phyloP scores from a whole-genome alignment of 208 protist genomes.

The Crithidia acanthocephali region DNA sequence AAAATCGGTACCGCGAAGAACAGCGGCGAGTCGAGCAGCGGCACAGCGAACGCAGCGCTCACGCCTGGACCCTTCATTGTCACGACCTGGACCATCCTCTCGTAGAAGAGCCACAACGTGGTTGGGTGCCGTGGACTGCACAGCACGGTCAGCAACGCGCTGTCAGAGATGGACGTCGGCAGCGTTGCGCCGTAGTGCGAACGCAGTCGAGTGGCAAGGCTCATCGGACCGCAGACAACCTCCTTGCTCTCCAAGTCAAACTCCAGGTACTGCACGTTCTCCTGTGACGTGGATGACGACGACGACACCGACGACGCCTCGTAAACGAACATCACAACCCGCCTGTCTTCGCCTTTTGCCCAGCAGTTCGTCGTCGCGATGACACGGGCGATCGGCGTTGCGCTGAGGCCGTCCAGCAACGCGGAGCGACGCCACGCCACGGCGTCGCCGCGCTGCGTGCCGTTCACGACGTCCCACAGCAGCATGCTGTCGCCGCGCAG shows the following conservation, averaged over 20 bases:
- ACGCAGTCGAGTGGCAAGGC: background rate
- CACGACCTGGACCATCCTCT: conserved; percentile 10
- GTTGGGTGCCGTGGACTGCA: conserved; percentile 16
- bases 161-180: background rate
- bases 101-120: conserved; percentile 28
- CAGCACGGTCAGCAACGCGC: conserved; percentile 18
- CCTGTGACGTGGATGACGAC: too few species aligned
- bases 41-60: background rate
- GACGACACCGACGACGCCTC: conserved; percentile 18
- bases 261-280: conserved; percentile 25
- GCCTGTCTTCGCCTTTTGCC: background rate
- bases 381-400: conserved; percentile 30
- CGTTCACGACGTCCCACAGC: conserved; percentile 55
- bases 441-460: conserved; percentile 8
- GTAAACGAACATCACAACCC: conserved; percentile 25
- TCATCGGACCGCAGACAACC: conserved; percentile 6
- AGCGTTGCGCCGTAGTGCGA: conserved; percentile 8
- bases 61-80: background rate
- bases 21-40: conserved; percentile 15
- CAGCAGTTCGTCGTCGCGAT: conserved; percentile 32
- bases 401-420: conserved; percentile 33
- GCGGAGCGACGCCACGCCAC: conserved; percentile 18
- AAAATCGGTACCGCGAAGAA: conserved; percentile 29
- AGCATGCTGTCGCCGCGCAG: conserved; percentile 51
- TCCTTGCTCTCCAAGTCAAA: conserved; percentile 10